These are phyloP conservation scores for Cordyceps cicadae DNA, from an alignment of 2,329 filamentous ascomycete genomes.

Conservation along the genomic window DNA sequence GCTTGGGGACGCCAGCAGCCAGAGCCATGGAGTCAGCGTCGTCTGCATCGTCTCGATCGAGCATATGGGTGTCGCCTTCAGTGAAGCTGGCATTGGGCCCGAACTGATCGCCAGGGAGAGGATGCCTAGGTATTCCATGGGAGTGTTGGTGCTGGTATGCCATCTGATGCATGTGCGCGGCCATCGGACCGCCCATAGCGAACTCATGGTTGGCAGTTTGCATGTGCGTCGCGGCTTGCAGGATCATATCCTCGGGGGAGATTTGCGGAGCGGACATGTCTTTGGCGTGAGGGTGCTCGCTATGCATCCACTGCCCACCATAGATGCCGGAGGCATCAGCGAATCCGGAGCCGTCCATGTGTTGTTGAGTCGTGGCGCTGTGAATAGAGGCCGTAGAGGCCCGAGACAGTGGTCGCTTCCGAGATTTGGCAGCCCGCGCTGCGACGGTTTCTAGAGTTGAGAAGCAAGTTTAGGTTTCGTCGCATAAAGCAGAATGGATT, in stretches of 20 bases:
- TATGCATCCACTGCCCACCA: slow-evolving; percentile 41
- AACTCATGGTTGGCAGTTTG: slow-evolving; percentile 44
- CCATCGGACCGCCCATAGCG: slow-evolving; percentile 39
- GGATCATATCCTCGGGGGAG: slow-evolving; percentile 51
- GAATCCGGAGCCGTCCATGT: slow-evolving; percentile 40
- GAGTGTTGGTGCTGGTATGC: slow-evolving; percentile 33
- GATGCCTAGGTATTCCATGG: slow-evolving; percentile 35
- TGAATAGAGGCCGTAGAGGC: slow-evolving; percentile 50
- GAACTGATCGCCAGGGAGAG: slow-evolving; percentile 47
- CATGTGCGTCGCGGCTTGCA: slow-evolving; percentile 49
- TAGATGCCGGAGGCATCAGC: slow-evolving; percentile 37
- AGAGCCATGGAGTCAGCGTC: slow-evolving; percentile 46
- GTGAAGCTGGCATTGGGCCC: slow-evolving; percentile 45
- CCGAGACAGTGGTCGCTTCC: slow-evolving; percentile 45
- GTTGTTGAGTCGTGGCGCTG: slow-evolving; percentile 43
- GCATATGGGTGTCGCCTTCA: slow-evolving; percentile 50
- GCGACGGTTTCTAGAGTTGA: slow-evolving; percentile 22
- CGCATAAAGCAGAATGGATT: neutral
- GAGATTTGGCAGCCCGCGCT: slow-evolving; percentile 30
- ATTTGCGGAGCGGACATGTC: slow-evolving; percentile 39
- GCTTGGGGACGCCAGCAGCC: slow-evolving; percentile 40
- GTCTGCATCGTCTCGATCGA: slow-evolving; percentile 52
- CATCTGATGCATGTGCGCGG: slow-evolving; percentile 35
- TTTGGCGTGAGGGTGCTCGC: slow-evolving; percentile 35
- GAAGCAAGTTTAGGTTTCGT: slow-evolving; percentile 1